These are phyloP conservation scores for Podila clonocystis DNA, from an alignment of 192 early-diverging fungal genomes.

Conservation along the genomic window DNA sequence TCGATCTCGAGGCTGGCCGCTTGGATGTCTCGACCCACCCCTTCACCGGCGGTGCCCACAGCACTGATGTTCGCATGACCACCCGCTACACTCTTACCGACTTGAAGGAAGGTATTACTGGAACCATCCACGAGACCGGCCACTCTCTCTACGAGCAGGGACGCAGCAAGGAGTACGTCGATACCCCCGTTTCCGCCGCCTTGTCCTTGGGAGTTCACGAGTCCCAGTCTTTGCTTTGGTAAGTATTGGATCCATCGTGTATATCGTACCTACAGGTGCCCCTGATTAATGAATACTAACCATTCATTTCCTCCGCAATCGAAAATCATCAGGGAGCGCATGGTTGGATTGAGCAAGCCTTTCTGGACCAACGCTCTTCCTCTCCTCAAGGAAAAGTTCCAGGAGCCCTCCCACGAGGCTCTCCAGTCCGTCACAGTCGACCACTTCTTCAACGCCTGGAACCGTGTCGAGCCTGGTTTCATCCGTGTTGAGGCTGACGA, in stretches of 20 bases:
- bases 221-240: constrained; percentile 56
- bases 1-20: constrained; percentile 52
- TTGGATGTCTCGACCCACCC: constrained; percentile 54
- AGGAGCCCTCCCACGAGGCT: neutral
- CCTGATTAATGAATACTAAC: too few relatives aligned
- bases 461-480: constrained; percentile 12
- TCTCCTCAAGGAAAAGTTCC: constrained; percentile 31
- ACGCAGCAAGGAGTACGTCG: constrained; percentile 31
- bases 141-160: constrained; percentile 58
- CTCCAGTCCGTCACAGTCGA: constrained; percentile 13
- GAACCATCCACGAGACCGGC: constrained; percentile 55
- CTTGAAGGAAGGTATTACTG: constrained; percentile 48
- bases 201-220: constrained; percentile 52
- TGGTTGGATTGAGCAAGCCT: constrained; percentile 15
- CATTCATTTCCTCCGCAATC: constrained; percentile 3
- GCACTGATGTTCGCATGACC: constrained; percentile 55
- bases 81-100: constrained; percentile 48
- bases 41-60: constrained; percentile 46
- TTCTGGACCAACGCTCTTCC: constrained; percentile 33
- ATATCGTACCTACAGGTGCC: too few relatives aligned
- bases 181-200: constrained; percentile 35
- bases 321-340: neutral
- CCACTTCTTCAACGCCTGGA: constrained; percentile 23
- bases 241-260: constrained; percentile 14
- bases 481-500: constrained; percentile 40